phyloP scores from a whole-genome alignment of 495 filamentous ascomycete species.

The Aspergillus biplanus region DNA sequence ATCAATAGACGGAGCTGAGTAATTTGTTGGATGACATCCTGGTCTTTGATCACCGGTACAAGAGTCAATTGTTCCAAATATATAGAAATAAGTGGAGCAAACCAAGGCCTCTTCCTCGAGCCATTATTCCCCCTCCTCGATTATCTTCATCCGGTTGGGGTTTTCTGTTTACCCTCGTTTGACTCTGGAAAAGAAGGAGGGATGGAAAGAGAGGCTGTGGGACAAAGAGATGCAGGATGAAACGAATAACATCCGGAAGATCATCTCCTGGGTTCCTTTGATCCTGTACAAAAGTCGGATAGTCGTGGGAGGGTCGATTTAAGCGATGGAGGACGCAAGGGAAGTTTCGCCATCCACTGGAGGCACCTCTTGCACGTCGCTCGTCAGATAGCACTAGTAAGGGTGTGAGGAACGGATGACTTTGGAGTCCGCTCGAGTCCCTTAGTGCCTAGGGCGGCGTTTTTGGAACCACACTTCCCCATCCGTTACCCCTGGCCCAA shows the following conservation, averaged over 20 bases:
- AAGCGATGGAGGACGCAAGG: conserved; percentile 21
- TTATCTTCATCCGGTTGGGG: neutral
- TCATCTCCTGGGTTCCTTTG: conserved; percentile 23
- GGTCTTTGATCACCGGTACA: conserved; percentile 6
- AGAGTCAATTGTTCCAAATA: conserved; percentile 14
- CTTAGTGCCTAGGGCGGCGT: neutral
- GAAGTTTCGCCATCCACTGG: conserved; percentile 21
- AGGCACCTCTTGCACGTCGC: conserved; percentile 27
- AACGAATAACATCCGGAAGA: conserved; percentile 22
- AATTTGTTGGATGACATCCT: conserved; percentile 4
- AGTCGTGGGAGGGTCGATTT: neutral
- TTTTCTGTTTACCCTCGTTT: neutral
- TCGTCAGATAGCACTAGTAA: conserved; percentile 10
- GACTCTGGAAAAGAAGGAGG: neutral
- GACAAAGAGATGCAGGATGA: no score
- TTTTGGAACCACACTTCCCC: conserved; percentile 4
- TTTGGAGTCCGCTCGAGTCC: neutral
- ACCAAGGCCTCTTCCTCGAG: conserved; percentile 2
- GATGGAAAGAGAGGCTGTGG: no score
- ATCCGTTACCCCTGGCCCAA: conserved; percentile 23
- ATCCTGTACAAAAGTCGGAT: conserved; percentile 9
- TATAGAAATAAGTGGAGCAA: conserved; percentile 12
- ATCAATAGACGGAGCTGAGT: no score
- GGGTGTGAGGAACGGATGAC: neutral
- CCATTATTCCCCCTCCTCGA: neutral